These are phyloP conservation scores for Saturnispora ahearnii DNA, from an alignment of 805 yeast species.

Conservation along the genomic window DNA sequence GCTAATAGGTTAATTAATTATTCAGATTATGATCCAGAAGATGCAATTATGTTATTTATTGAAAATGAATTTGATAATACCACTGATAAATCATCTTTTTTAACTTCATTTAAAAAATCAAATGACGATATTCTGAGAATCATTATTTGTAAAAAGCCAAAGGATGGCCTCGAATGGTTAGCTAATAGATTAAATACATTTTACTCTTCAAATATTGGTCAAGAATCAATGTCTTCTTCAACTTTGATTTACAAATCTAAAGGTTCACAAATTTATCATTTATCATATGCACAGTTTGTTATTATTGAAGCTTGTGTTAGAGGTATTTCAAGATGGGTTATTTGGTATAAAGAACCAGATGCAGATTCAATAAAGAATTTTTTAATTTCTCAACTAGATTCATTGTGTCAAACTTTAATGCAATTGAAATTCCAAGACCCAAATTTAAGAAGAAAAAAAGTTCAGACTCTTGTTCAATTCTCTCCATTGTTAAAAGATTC, in stretches of 20 bases:
- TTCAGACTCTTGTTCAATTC: slow-evolving; percentile 89
- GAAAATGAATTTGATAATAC: slow-evolving; percentile 84
- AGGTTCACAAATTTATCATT: slow-evolving; percentile 56
- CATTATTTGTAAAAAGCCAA: slow-evolving; percentile 76
- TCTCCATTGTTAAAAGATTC: slow-evolving; percentile 81
- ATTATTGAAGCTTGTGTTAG: slow-evolving; percentile 84
- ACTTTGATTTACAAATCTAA: slow-evolving; percentile 48
- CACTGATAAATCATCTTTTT: slow-evolving; percentile 68
- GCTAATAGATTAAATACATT: slow-evolving; percentile 63
- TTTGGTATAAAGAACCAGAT: slow-evolving; percentile 67
- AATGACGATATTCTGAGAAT: slow-evolving; percentile 88
- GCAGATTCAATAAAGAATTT: slow-evolving; percentile 45
- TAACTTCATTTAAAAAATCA: slow-evolving; percentile 71
- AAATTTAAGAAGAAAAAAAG: slow-evolving; percentile 68
- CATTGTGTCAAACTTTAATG: slow-evolving; percentile 63
- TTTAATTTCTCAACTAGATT: slow-evolving; percentile 49
- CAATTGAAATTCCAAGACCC: slow-evolving; percentile 76
- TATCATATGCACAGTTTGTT: slow-evolving; percentile 74
- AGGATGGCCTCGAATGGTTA: slow-evolving; percentile 74
- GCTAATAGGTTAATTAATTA: slow-evolving; percentile 74
- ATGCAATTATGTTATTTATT: slow-evolving; percentile 54
- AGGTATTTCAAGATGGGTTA: slow-evolving; percentile 92
- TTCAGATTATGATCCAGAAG: slow-evolving; percentile 55
- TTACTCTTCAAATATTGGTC: slow-evolving; percentile 64
- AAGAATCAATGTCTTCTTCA: slow-evolving; percentile 46